Evolutionary conservation across 202 grass and related monocot genomes (phyloP).

Genomic region (Carex arenaria): DNA sequence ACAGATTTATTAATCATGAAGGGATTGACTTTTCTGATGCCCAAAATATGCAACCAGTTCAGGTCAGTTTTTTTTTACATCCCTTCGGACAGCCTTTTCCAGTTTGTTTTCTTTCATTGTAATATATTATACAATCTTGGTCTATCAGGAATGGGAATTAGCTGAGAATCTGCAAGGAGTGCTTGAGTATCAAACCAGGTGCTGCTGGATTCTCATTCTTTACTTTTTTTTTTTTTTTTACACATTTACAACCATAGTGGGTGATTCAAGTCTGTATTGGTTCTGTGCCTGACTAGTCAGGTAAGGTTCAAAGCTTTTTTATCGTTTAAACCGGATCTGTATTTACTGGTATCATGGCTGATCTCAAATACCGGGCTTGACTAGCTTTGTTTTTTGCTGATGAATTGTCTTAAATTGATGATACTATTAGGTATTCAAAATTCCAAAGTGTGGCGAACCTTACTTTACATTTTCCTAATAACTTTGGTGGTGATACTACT

Average conservation of each 20-base stretch:
- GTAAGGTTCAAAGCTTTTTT: neutral
- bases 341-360: neutral
- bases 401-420: conserved; percentile 9
- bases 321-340: neutral
- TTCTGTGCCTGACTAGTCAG: neutral
- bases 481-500: conserved; percentile 83
- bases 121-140: conserved; percentile 24
- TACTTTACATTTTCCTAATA: conserved; percentile 92
- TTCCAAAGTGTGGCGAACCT: conserved; percentile 97
- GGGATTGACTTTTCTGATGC: conserved; percentile 96
- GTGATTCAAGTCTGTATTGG: neutral
- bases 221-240: neutral
- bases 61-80: conserved; percentile 46
- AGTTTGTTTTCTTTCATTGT: neutral
- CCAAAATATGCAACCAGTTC: conserved; percentile 93
- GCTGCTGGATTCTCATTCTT: neutral
- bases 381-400: neutral
- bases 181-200: conserved; percentile 98
- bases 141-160: conserved; percentile 90
- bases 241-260: neutral
- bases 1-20: conserved; percentile 95
- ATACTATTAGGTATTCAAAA: conserved; percentile 68
- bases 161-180: conserved; percentile 84
- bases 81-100: conserved; percentile 1
- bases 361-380: neutral